These are phyloP conservation scores for Craterostigma plantagineum DNA, from an alignment of 257 asterid genomes.

Conservation along the genomic window DNA sequence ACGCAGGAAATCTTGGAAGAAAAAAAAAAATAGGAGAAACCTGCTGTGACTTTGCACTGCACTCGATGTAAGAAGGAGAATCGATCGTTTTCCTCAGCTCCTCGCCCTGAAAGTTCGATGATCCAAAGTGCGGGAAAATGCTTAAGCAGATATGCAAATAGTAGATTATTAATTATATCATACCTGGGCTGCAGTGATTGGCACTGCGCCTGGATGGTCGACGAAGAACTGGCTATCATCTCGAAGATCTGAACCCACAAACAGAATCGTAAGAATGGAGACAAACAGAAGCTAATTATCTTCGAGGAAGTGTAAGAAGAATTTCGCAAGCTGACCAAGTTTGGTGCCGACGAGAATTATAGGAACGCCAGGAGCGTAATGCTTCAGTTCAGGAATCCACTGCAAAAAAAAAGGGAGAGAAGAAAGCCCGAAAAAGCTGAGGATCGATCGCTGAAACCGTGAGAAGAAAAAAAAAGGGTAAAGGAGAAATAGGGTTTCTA, in stretches of 20 bases:
- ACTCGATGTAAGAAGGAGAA: slow-evolving; percentile 35
- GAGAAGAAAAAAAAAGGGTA: too few relatives aligned
- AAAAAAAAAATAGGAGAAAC: slow-evolving; percentile 6
- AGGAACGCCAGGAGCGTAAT: slow-evolving; percentile 66
- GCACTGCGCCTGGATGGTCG: slow-evolving; percentile 35
- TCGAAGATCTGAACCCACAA: slow-evolving; percentile 25
- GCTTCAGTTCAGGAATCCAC: slow-evolving; percentile 79
- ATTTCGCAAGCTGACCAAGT: slow-evolving; percentile 27
- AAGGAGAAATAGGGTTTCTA: too few relatives aligned
- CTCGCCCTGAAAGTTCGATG: slow-evolving; percentile 22
- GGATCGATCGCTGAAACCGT: too few relatives aligned
- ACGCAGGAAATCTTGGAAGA: not conserved
- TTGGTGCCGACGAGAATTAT: slow-evolving; percentile 72
- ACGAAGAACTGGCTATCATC: slow-evolving; percentile 31
- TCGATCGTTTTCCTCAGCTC: slow-evolving; percentile 38
- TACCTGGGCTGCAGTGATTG: slow-evolving; percentile 39
- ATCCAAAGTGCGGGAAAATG: not conserved
- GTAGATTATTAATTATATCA: too few relatives aligned
- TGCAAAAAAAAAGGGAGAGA: slow-evolving; percentile 11
- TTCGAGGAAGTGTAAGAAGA: not conserved
- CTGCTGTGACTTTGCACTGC: slow-evolving; percentile 51
- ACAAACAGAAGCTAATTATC: not conserved
- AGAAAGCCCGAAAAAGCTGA: too few relatives aligned
- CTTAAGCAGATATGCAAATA: not conserved
- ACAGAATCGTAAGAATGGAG: too few relatives aligned